These are phyloP conservation scores for Tylopilus plumbeoviolaceoides DNA, from an alignment of 768 basidiomycete species.

Conservation along the genomic window DNA sequence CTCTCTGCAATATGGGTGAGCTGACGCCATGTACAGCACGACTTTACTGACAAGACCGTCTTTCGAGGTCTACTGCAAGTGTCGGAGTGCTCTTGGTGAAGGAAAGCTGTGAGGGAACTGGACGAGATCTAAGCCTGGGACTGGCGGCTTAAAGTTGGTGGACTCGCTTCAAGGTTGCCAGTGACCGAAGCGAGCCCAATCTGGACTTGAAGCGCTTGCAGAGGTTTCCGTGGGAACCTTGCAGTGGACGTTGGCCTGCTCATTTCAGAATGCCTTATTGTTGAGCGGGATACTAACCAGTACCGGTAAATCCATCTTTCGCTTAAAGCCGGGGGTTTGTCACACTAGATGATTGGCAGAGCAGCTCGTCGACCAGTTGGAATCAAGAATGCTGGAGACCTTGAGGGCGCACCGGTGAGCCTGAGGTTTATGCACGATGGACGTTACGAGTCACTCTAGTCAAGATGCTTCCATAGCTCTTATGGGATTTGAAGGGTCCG, in stretches of 20 bases:
- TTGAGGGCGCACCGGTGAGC: too few relatives aligned
- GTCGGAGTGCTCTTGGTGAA: not conserved
- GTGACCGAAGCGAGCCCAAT: slow-evolving; percentile 10
- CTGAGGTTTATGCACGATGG: not conserved
- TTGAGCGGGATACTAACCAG: not conserved
- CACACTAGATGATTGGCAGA: not conserved
- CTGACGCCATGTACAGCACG: slow-evolving; percentile 9
- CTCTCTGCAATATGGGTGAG: slow-evolving; percentile 21
- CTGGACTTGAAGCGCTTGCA: not conserved
- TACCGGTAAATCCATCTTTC: not conserved
- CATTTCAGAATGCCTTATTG: not conserved
- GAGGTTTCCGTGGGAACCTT: not conserved
- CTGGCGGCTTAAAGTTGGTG: not conserved
- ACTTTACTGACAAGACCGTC: slow-evolving; percentile 24
- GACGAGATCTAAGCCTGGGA: not conserved
- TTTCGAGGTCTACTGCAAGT: slow-evolving; percentile 13
- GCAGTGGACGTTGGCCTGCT: not conserved
- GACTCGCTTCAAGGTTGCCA: not conserved
- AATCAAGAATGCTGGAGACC: not conserved
- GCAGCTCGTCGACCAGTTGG: not conserved
- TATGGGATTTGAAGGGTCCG: not conserved
- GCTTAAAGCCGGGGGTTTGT: too few relatives aligned
- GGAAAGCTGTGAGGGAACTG: not conserved
- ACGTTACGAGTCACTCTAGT: not conserved
- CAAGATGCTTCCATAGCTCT: not conserved